phyloP scores from a whole-genome alignment of 192 early-diverging fungal genomes.

The Backusella sp. region DNA sequence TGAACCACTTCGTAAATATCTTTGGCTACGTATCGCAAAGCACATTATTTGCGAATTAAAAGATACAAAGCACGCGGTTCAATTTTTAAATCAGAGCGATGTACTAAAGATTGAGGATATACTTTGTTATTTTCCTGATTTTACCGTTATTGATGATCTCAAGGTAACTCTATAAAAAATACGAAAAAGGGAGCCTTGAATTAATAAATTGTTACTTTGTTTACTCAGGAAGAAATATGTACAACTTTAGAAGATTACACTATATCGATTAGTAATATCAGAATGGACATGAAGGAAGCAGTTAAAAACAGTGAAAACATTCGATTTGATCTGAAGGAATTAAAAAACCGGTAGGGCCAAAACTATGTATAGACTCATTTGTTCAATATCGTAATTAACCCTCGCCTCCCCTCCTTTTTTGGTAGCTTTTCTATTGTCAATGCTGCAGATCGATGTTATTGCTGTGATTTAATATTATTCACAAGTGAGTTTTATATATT shows the following conservation, averaged over 20 bases:
- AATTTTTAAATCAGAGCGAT: conserved; percentile 77
- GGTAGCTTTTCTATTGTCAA: conserved; percentile 64
- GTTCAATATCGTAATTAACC: neutral
- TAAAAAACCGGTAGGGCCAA: conserved; percentile 53
- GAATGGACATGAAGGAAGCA: conserved; percentile 94
- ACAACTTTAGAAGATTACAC: conserved; percentile 92
- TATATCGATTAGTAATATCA: conserved; percentile 82
- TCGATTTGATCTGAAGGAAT: conserved; percentile 81
- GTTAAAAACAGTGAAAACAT: conserved; percentile 91
- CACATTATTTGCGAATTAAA: conserved; percentile 84
- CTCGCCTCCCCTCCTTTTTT: too few relatives aligned
- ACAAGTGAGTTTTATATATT: conserved; percentile 94
- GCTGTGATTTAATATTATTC: conserved; percentile 77
- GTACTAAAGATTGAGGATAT: conserved; percentile 94
- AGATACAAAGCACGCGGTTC: conserved; percentile 86
- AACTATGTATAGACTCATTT: neutral
- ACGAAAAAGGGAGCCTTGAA: neutral
- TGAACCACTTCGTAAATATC: conserved; percentile 80
- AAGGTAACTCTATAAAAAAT: conserved; percentile 47
- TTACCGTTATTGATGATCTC: conserved; percentile 95
- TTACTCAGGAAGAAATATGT: conserved; percentile 77
- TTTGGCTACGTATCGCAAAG: conserved; percentile 94
- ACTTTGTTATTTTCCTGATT: conserved; percentile 96
- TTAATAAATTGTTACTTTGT: neutral
- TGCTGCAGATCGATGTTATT: conserved; percentile 72